Evolutionary conservation across 192 early-diverging fungal species (phyloP), one percentile per base, ranked within the genome.

Genomic region (Umbelopsis ramanniana): DNA sequence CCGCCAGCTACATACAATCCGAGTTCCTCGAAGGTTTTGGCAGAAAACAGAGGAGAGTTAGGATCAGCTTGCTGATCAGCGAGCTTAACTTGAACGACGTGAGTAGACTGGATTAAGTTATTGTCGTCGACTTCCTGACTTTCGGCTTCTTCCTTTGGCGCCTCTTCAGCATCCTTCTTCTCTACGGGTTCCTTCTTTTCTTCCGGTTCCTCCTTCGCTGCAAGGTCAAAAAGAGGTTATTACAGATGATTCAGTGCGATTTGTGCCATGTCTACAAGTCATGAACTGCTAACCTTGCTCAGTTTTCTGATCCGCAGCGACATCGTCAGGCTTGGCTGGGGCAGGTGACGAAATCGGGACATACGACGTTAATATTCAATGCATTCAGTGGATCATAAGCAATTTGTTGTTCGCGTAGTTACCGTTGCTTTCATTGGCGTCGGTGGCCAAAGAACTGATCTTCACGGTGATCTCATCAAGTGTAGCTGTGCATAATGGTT

Each of bases 11-110:
- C 78, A 67, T 83, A 88, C 84, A 95, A 78, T 5, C 90, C 89
- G 35, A 95, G 83, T 37, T 94, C 87, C 45, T 92, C 90, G 72
- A 93, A 94, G 35, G 89, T 89, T 71, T 92, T 92, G 45, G 84
- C 90, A 57, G 93, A 92, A 79, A 91, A 94, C 52, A 97, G 84
- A 11, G 92, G 89, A 63, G 85, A 90, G 71, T 89, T 84, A 14
- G 85, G 89, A 70, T 94, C 92, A 17, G 89, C 92, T 52, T 91
- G 86, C 50, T 84, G 82, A 70, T 86, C 84, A 17, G 84, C 84
- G 23, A 86, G 55, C 74, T 86, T 86, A 33, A 86, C 84, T 35
- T 80, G 78, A 33, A 86, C 84, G n/a, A 66, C 74, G 68, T 86
- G 79, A 38, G 82, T 82, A n/a, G 75, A 82, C 48, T 82, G 50